Evolutionary conservation across 805 yeast genomes (phyloP), one percentile per base, ranked within the genome.

Genomic region (Candida germanica): DNA sequence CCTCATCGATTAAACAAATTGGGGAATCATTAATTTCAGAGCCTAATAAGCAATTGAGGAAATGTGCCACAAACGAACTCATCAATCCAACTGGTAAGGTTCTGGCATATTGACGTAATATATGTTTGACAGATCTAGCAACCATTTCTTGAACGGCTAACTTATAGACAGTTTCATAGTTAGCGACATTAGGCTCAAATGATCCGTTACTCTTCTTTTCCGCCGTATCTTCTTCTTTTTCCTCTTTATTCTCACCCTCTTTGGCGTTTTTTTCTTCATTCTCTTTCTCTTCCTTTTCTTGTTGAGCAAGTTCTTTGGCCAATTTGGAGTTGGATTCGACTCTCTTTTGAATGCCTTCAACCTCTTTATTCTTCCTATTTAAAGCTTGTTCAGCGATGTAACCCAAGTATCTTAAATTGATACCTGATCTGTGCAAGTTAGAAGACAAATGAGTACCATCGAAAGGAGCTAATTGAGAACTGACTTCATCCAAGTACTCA

Each of bases 321-420:
- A 47, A 48, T 5, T 43, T 51, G 32, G 55, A 63, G 39, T 66
- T 61, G 1, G 28, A 43, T 21, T 49, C 48, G 33, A 56, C 46
- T 31, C 52, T 37, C 27, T 53, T 48, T 14, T 47, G 46, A 11
- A 39, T 36, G 25, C 49, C 48, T 29, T 46, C 45, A 19, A 42
- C 17, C 8, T 50, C 47, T 21, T 47, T 36, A 9, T 48, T 39
- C 20, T 21, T 31, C 23, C 40, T 32, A 7, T 14, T 31, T 12
- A 31, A 23, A 35, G 60, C 55, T 34, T 57, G 51, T 22, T 56
- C 51, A 15, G 80, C 80, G 45, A 86, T 54, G 12, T 52, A 58
- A 41, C 96, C 96, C 51, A 91, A 70, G 54, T 91, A 91, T 66
- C 98, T 83, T 61, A 89, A 56, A 58, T 87, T 89, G 57, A 91